Evolutionary conservation across 2,329 filamentous ascomycete species (phyloP).

Genomic region (Trichoderma sp.): DNA sequence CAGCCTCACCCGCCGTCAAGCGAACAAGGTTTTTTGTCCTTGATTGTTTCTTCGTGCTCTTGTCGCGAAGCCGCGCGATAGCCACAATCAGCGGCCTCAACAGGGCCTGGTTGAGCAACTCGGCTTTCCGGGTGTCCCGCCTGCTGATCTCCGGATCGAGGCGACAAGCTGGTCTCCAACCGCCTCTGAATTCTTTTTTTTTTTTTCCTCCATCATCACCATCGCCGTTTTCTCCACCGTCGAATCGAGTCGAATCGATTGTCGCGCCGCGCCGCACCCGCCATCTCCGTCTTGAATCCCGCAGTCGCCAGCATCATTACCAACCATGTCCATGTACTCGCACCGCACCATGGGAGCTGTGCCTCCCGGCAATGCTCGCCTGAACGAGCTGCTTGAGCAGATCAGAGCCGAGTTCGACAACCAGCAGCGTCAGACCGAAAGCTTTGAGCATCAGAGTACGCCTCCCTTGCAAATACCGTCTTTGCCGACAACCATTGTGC

Average conservation of each 20-base stretch:
- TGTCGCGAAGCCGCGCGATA: not conserved
- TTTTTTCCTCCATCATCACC: constrained; percentile 1
- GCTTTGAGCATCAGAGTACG: constrained; percentile 94
- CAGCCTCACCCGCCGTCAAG: constrained; percentile 4
- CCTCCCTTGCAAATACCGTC: constrained; percentile 35
- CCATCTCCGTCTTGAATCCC: constrained; percentile 14
- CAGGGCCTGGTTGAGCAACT: constrained; percentile 28
- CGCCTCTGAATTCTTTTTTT: not conserved
- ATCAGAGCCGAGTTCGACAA: constrained; percentile 89
- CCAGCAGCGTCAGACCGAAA: constrained; percentile 77
- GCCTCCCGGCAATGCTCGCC: constrained; percentile 65
- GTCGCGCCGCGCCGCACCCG: constrained; percentile 20
- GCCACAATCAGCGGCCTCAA: not conserved
- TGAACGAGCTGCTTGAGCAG: constrained; percentile 90
- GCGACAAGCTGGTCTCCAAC: constrained; percentile 25
- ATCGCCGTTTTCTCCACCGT: not conserved
- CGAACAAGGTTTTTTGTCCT: not conserved
- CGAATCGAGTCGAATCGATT: constrained; percentile 12
- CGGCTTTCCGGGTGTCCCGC: constrained; percentile 26
- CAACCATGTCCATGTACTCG: constrained; percentile 78
- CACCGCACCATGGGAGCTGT: constrained; percentile 81
- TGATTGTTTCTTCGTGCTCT: not conserved
- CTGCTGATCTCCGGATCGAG: constrained; percentile 29
- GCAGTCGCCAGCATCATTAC: constrained; percentile 12
- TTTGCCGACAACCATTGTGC: not conserved